Conservation (phyloP, 176 grass and related monocot species). For the Phoenix roebelenii region DNA sequence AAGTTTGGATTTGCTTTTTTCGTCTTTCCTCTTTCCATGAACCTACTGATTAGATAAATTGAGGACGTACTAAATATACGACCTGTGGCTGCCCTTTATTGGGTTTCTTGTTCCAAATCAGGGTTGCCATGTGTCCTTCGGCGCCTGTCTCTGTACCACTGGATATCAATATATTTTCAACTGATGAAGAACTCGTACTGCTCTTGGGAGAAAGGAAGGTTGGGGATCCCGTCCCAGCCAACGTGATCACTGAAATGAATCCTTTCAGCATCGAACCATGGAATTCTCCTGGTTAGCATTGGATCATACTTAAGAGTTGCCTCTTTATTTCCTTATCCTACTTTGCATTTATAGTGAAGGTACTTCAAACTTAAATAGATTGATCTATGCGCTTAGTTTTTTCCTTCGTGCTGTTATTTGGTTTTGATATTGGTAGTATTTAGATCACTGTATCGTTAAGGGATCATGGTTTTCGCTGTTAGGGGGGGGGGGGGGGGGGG, state of each 20-base stretch:
- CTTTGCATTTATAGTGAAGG: not conserved
- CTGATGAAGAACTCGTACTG: conserved; percentile 33
- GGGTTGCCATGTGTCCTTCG: conserved; percentile 24
- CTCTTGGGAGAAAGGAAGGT: conserved; percentile 33
- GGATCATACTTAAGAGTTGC: conserved; percentile 1
- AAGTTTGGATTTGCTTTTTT: too few relatives aligned
- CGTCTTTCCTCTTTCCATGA: too few relatives aligned
- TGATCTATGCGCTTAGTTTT: not conserved
- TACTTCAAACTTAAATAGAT: not conserved
- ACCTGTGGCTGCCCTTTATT: too few relatives aligned
- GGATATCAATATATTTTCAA: conserved; percentile 23
- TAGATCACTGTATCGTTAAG: too few relatives aligned
- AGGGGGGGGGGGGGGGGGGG: too few relatives aligned
- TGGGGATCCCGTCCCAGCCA: conserved; percentile 18
- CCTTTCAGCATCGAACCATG: conserved; percentile 19
- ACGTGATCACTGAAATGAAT: conserved; percentile 21
- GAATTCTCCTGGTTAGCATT: conserved; percentile 28
- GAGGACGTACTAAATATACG: too few relatives aligned
- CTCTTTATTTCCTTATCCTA: conserved; percentile 12
- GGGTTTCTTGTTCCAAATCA: conserved; percentile 1
- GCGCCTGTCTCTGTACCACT: conserved; percentile 3
- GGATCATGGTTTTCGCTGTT: not conserved
- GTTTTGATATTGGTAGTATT: too few relatives aligned
- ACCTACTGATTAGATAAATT: too few relatives aligned
- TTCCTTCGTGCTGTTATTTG: not conserved